A percentile compares a stretch with the other conserved stretches of the same genome.
Conservation (phyloP, 2,329 filamentous ascomycete genomes). For the Botrytis tulipae region DNA sequence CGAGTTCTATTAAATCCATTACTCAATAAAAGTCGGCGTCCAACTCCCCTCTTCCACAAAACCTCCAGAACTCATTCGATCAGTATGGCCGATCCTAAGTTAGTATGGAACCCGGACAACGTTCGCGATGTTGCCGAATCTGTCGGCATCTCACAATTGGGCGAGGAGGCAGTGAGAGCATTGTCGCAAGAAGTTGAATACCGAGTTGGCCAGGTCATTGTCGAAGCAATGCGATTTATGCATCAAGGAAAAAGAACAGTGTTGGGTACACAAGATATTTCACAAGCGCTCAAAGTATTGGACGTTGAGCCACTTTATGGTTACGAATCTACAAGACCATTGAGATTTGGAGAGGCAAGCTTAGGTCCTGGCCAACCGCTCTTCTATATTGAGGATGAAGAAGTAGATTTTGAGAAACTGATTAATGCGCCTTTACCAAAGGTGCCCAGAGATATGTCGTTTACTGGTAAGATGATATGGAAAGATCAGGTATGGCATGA, state of each 20-base stretch:
- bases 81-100: conserved; percentile 39
- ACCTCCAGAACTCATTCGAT: background rate
- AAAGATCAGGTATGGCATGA: background rate
- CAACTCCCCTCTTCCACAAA: background rate
- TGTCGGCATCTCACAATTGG: conserved; percentile 77
- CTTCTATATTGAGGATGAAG: conserved; percentile 97
- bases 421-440: conserved; percentile 96
- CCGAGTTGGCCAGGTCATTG: conserved; percentile 86
- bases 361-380: conserved; percentile 90
- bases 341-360: conserved; percentile 91
- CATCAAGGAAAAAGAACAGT: conserved; percentile 83
- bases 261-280: conserved; percentile 84
- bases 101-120: conserved; percentile 94
- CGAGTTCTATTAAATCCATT: background rate
- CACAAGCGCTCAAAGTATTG: conserved; percentile 78
- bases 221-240: conserved; percentile 96
- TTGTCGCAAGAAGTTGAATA: conserved; percentile 95
- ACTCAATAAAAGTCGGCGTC: background rate
- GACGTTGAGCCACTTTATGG: conserved; percentile 95
- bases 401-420: conserved; percentile 97
- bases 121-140: conserved; percentile 95
- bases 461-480: conserved; percentile 64
- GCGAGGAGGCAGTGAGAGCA: conserved; percentile 82
- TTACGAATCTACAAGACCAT: conserved; percentile 85
- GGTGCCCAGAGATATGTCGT: conserved; percentile 87